These are phyloP conservation scores for Fusarium citri DNA, from an alignment of 2,329 filamentous ascomycete genomes.

Conservation along the genomic window DNA sequence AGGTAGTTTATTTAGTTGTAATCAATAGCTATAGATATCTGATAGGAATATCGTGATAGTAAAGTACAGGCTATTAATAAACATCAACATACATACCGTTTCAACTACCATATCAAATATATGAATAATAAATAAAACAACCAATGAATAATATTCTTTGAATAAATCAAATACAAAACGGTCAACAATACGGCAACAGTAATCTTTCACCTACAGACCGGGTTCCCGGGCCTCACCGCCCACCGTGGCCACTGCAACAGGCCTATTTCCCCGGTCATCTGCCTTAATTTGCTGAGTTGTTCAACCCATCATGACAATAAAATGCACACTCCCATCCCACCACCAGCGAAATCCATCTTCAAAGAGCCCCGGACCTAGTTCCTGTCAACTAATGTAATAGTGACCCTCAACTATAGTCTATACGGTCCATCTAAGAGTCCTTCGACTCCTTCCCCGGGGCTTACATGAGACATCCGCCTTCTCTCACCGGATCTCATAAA, in stretches of 20 bases:
- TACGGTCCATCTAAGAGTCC: neutral
- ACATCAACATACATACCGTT: conserved; percentile 6
- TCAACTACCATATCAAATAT: neutral
- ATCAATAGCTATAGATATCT: neutral
- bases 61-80: neutral
- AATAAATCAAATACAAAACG: conserved; percentile 8
- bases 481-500: conserved; percentile 7
- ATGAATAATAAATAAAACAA: neutral
- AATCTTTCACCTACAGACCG: conserved; percentile 25
- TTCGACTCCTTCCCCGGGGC: conserved; percentile 21
- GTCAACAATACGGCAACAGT: neutral
- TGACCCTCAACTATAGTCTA: neutral
- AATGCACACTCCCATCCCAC: conserved; percentile 38
- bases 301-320: conserved; percentile 30
- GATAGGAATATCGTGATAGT: neutral
- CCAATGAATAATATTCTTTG: conserved; percentile 21
- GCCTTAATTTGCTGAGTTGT: conserved; percentile 53
- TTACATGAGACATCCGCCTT: conserved; percentile 34
- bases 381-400: conserved; percentile 2
- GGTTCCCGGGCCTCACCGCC: conserved; percentile 43
- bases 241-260: conserved; percentile 33
- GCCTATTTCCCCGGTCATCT: conserved; percentile 50
- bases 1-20: neutral
- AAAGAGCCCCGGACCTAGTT: conserved; percentile 14
- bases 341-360: conserved; percentile 10